Evolutionary conservation across 140 eudicot genomes (phyloP), one percentile per base, ranked within the genome.

Genomic region (Senecio squalidus): DNA sequence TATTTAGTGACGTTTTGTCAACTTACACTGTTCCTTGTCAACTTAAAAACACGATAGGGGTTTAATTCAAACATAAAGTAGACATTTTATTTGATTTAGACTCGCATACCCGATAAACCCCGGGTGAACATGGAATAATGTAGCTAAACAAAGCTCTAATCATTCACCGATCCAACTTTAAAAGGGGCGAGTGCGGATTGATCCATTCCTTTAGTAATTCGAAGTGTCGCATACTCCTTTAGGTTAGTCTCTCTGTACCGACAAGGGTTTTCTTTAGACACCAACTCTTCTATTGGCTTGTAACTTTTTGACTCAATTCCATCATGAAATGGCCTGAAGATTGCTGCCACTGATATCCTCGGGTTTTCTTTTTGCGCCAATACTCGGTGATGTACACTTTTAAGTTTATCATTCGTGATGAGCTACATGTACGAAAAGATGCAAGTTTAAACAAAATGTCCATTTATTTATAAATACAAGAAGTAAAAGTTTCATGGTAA

Each of bases 331-430:
- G 48, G 33, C 2, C 44, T 10, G 6, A 57, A 57, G 25, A 57
- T 28, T 2, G 62, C 9, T 2, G 62, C 62, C 62, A 57, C 45
- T 6, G 62, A 57, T 57, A 57, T 16, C 29, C 60, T 55, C 0
- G 60, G 60, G 3, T 26, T 5, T 1, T 5, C 17, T 20, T 55
- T 55, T 1, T 57, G 33, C 0, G 62, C 62, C 62, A 57, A 33
- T 24, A 34, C 62, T 4, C 15, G 33, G 21, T 57, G 62, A 28
- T 57, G 29, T 31, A 39, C 10, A 18, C 62, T 57, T 3, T 15
- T 17, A 57, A 57, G 18, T 22, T 34, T 57, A 23, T 57, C 62
- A 3, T 34, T 57, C 9, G 48, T 57, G 18, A 57, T 57, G 4
- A 57, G 10, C 62, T 57, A 31, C 5, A 6, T 41, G 49, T 43